Percentiles rank a stretch among this genome's conserved stretches.
These are phyloP conservation scores for Apophysomyces variabilis DNA, from an alignment of 371 early-diverging fungal species.

Conservation along the genomic window DNA sequence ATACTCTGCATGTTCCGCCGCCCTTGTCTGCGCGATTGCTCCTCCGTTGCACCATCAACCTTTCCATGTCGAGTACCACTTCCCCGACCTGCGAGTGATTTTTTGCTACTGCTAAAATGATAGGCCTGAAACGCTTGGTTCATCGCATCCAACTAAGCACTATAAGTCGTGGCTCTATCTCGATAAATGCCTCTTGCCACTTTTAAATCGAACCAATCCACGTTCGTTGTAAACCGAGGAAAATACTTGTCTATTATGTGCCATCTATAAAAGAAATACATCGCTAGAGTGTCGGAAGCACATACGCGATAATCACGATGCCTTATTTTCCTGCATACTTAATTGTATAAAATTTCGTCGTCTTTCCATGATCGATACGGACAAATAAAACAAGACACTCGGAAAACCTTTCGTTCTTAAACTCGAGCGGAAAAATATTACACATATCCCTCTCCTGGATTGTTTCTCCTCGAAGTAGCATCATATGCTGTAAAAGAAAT, in stretches of 20 bases:
- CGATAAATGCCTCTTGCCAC: not conserved
- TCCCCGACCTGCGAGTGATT: too few relatives aligned
- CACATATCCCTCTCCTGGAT: not conserved
- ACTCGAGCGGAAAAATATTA: not conserved
- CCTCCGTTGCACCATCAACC: too few relatives aligned
- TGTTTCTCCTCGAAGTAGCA: not conserved
- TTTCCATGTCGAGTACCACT: too few relatives aligned
- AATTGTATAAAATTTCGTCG: not conserved
- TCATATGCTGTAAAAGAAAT: not conserved
- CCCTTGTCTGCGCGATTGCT: too few relatives aligned
- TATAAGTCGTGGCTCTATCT: not conserved
- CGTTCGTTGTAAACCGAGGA: not conserved
- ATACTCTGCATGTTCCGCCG: too few relatives aligned
- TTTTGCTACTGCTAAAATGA: too few relatives aligned
- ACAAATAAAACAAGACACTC: not conserved
- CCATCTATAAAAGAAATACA: not conserved
- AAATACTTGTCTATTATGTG: not conserved
- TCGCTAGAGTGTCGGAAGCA: not conserved
- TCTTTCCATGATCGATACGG: not conserved
- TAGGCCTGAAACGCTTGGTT: too few relatives aligned
- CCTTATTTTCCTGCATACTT: not conserved
- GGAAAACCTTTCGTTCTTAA: not conserved
- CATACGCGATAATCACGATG: not conserved
- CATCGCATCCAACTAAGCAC: too few relatives aligned
- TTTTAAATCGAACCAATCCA: not conserved